Base-by-base conservation (phyloP, 768 basidiomycete species). In the Amanita inopinata region DNA sequence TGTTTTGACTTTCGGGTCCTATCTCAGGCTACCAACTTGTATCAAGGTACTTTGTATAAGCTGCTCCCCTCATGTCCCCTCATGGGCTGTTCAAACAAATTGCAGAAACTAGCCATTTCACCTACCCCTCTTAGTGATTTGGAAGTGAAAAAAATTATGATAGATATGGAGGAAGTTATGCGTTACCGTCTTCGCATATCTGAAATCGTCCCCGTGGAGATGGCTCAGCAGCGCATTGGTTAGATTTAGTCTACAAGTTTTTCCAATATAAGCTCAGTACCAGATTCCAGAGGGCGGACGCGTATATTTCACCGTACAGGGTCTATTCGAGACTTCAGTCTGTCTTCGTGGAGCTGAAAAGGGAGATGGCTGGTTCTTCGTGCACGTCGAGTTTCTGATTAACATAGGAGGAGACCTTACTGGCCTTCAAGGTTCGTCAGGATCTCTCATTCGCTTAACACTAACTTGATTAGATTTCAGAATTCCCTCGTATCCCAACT, bases 361-460 rank as follows among this genome's bases (percentile, higher is more conserved):
- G 47, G 66, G 73, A 34, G 84, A 87, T 47, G 78, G 81, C 1
- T 96, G 91, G 91, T 92, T 92, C 60, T 82, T 89, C 49, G 80
- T 86, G 15, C 64, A 75, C 45, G 80, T 83, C 0, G 79, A 83
- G 52, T 89, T 90, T 53, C 63, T 82, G 20, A 74, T 89, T 33
- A 77, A 62, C 23, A 70, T 87, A 4, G 80, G 80, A 11, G 85
- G 86, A 9, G 85, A 86, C 55, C 63, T 76, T 30, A 83, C 80
- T 25, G 76, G 76, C 9, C 63, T 78, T 44, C 79, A 87, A 71
- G 83, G 85, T 80, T 49, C 15, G 51, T 17, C 17, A 2, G 17
- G 3, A 7, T 20, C 34, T 4, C 20, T 20, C n/a, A 4, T 24
- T 15, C 14, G 15, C 9, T 32, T 5, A 19, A 15, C n/a, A 12